These are phyloP conservation scores for Microcyclospora pomicola DNA, from an alignment of 2,329 filamentous ascomycete species.

Conservation along the genomic window DNA sequence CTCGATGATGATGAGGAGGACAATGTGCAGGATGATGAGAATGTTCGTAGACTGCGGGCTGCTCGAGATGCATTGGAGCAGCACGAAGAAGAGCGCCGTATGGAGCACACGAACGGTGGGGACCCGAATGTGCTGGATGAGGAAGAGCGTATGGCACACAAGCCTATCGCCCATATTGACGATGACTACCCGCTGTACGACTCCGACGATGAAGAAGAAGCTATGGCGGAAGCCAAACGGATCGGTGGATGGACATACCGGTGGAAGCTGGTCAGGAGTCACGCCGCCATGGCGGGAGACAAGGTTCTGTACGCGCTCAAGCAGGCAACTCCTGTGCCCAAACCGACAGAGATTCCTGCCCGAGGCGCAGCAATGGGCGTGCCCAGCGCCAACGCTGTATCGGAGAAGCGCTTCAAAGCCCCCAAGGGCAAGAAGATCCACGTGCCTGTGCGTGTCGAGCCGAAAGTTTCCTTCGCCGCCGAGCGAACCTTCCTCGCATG, in stretches of 20 bases:
- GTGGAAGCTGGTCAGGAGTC: conserved; percentile 35
- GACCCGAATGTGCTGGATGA: conserved; percentile 47
- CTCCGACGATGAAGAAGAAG: conserved; percentile 62
- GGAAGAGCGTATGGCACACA: conserved; percentile 65
- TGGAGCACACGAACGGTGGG: conserved; percentile 30
- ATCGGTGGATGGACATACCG: conserved; percentile 67
- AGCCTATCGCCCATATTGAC: conserved; percentile 38
- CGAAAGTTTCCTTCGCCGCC: conserved; percentile 93
- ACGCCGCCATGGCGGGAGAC: conserved; percentile 36
- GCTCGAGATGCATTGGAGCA: conserved; percentile 38
- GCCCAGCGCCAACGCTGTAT: conserved; percentile 23
- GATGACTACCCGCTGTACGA: conserved; percentile 83
- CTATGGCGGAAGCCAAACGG: conserved; percentile 62
- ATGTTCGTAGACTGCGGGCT: conserved; percentile 34
- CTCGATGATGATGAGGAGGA: conserved; percentile 53
- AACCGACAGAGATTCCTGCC: conserved; percentile 30
- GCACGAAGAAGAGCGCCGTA: conserved; percentile 35
- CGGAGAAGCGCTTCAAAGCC: conserved; percentile 46
- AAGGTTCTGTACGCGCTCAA: conserved; percentile 23
- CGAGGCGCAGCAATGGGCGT: conserved; percentile 31
- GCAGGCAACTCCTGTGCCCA: conserved; percentile 23
- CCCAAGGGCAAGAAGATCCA: conserved; percentile 81
- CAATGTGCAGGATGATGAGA: conserved; percentile 26
- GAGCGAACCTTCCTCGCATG: conserved; percentile 93
- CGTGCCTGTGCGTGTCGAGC: conserved; percentile 88